phyloP scores from a whole-genome alignment of 2,329 filamentous ascomycete species.

The Lasiodiplodia sp. region DNA sequence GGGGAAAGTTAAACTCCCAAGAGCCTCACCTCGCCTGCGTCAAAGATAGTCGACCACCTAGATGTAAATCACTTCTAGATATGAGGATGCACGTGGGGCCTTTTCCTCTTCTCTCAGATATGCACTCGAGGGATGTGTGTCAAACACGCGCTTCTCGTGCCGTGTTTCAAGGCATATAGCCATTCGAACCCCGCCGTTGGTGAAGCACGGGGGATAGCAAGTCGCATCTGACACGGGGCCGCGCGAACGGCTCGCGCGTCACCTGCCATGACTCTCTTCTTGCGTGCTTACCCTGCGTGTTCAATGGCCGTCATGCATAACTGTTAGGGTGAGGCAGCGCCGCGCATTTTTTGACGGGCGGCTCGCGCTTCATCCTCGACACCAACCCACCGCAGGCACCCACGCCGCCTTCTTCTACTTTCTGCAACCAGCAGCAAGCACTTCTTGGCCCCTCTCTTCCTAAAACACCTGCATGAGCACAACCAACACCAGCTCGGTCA shows the following conservation, averaged over 20 bases:
- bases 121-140: not conserved
- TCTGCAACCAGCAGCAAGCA: not conserved
- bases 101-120: not conserved
- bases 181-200: not conserved
- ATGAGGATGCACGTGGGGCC: not conserved
- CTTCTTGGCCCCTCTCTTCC: not conserved
- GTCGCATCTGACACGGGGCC: not conserved
- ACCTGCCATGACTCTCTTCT: slow-evolving; percentile 1
- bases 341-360: not conserved
- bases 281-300: not conserved
- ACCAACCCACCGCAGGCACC: not conserved
- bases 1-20: too few relatives aligned
- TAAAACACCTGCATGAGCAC: not conserved
- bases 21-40: not conserved
- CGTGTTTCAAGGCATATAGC: slow-evolving; percentile 8
- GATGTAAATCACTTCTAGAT: not conserved
- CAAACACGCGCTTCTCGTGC: not conserved
- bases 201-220: slow-evolving; percentile 1
- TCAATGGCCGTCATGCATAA: not conserved
- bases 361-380: not conserved
- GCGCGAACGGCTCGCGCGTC: not conserved
- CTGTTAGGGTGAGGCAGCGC: not conserved
- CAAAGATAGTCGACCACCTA: not conserved
- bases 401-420: not conserved
- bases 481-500: not conserved